Evolutionary conservation across 352 stramenopile genomes (phyloP).

Genomic region (Phytophthora sansomeana): DNA sequence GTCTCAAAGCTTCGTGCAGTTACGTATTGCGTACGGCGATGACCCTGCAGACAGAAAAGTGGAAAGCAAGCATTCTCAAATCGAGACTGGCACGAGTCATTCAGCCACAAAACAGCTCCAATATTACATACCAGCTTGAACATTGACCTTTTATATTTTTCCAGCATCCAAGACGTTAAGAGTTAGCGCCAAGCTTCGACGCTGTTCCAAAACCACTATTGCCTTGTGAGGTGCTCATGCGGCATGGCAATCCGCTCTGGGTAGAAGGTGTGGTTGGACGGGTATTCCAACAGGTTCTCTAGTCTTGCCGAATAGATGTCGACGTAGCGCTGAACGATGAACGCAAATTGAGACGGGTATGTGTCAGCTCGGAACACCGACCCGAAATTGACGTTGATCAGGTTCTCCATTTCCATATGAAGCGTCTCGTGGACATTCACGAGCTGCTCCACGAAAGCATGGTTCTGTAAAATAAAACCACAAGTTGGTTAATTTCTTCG

Average conservation of each 20-base stretch:
- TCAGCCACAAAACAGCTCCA: no score
- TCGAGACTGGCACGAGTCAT: no score
- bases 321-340: constrained; percentile 88
- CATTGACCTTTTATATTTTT: no score
- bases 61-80: no score
- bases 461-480: constrained; percentile 41
- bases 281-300: constrained; percentile 86
- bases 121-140: no score
- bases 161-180: no score
- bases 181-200: not conserved
- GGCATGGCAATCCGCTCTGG: constrained; percentile 71
- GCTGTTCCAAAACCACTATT: constrained; percentile 6
- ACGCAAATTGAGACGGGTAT: constrained; percentile 89
- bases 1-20: no score
- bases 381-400: constrained; percentile 90
- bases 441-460: constrained; percentile 68
- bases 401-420: constrained; percentile 74
- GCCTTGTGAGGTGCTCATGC: constrained; percentile 49
- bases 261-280: constrained; percentile 88
- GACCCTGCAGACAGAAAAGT: no score
- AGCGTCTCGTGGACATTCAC: constrained; percentile 69
- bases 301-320: constrained; percentile 90
- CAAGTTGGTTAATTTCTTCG: not conserved
- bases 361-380: constrained; percentile 87
- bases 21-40: no score